Conservation (phyloP, 73 alveolate species). For the Halteria grandinella region DNA sequence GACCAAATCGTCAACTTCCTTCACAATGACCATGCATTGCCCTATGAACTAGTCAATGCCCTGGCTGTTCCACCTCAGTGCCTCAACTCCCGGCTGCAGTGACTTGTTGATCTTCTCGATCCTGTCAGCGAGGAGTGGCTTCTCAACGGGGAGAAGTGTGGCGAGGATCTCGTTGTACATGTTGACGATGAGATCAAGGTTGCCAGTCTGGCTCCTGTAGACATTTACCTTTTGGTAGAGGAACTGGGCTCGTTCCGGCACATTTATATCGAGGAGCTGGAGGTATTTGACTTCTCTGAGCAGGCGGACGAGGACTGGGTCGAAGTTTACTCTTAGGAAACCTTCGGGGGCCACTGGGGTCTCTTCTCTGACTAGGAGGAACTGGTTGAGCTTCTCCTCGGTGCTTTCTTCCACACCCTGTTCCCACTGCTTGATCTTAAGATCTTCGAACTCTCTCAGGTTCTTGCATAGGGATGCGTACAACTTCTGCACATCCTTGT, state of each 20-base stretch:
- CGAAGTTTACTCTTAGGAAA: slow-evolving; percentile 97
- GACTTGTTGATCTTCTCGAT: slow-evolving; percentile 95
- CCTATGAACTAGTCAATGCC: slow-evolving; percentile 93
- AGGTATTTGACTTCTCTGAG: slow-evolving; percentile 99
- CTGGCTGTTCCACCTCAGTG: slow-evolving; percentile 96
- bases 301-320: slow-evolving; percentile 97
- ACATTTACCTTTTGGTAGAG: slow-evolving; percentile 90
- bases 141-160: slow-evolving; percentile 97
- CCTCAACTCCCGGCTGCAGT: slow-evolving; percentile 96
- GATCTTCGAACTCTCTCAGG: slow-evolving; percentile 96
- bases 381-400: slow-evolving; percentile 88
- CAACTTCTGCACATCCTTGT: slow-evolving; percentile 96
- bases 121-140: slow-evolving; percentile 97
- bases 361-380: slow-evolving; percentile 91
- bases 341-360: slow-evolving; percentile 75
- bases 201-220: slow-evolving; percentile 94
- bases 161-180: slow-evolving; percentile 96
- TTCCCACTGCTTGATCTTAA: slow-evolving; percentile 96
- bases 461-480: slow-evolving; percentile 92
- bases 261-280: slow-evolving; percentile 89
- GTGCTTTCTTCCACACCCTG: slow-evolving; percentile 94
- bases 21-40: slow-evolving; percentile 84
- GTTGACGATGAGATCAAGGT: slow-evolving; percentile 94
- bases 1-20: slow-evolving; percentile 79
- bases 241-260: slow-evolving; percentile 96